Evolutionary conservation across 2,329 filamentous ascomycete genomes (phyloP).

Genomic region (Epicoccum sorghinum): DNA sequence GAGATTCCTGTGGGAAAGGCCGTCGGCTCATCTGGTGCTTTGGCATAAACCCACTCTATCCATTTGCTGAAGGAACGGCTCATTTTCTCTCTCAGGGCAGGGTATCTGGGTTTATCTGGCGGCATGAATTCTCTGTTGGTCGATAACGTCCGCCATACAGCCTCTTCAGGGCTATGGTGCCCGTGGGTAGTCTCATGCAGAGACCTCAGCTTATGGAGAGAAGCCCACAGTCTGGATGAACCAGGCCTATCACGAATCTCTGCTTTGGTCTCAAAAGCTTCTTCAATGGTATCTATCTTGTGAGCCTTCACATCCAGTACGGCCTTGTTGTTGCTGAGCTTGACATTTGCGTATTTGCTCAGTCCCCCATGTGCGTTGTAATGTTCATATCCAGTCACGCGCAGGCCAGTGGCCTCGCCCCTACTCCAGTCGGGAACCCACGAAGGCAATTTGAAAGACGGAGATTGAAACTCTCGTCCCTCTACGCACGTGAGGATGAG

Average conservation of each 20-base stretch:
- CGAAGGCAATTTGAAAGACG: conserved; percentile 17
- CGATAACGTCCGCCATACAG: conserved; percentile 20
- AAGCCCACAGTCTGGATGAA: conserved; percentile 12
- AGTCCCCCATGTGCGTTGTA: conserved; percentile 12
- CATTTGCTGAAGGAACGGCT: conserved; percentile 18
- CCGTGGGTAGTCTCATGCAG: conserved; percentile 9
- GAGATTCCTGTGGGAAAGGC: not conserved
- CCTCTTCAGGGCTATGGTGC: conserved; percentile 12
- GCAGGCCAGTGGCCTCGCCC: conserved; percentile 11
- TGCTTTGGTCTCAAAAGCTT: conserved; percentile 12
- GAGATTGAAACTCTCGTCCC: conserved; percentile 19
- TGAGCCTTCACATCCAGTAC: conserved; percentile 11
- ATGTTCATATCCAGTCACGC: conserved; percentile 20
- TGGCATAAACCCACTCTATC: conserved; percentile 20
- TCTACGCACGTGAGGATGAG: conserved; percentile 24
- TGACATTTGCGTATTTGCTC: not conserved
- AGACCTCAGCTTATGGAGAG: conserved; percentile 8
- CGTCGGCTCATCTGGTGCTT: not conserved
- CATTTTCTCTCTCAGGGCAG: not conserved
- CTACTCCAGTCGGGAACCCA: conserved; percentile 30
- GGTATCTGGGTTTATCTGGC: not conserved
- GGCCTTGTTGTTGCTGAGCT: not conserved
- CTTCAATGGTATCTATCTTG: conserved; percentile 9
- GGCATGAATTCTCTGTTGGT: conserved; percentile 13
- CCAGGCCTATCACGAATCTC: conserved; percentile 4